Percentiles rank a stretch among this genome's conserved stretches.
phyloP scores from a whole-genome alignment of 2,329 filamentous ascomycete genomes.

The Apiospora marii region DNA sequence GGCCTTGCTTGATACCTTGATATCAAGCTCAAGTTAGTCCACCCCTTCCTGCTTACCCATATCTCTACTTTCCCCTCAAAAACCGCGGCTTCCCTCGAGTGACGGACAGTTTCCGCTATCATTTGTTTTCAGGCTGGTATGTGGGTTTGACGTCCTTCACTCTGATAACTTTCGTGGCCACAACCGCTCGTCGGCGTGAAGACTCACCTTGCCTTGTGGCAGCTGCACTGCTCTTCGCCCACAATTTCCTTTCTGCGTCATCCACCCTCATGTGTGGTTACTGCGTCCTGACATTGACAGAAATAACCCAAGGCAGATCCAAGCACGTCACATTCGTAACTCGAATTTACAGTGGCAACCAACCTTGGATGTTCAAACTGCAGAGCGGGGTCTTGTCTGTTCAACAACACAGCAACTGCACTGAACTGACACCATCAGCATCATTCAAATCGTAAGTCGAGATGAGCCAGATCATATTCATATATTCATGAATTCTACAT shows the following conservation, averaged over 20 bases:
- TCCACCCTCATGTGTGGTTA: not conserved
- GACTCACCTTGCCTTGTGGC: not conserved
- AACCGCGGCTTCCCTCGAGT: not conserved
- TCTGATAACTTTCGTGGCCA: not conserved
- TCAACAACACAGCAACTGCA: not conserved
- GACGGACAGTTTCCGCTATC: not conserved
- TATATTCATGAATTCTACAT: not conserved
- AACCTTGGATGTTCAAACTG: not conserved
- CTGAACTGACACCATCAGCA: not conserved
- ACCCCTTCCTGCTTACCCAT: not conserved
- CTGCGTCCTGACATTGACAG: not conserved
- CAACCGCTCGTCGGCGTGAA: not conserved
- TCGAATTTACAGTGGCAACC: not conserved
- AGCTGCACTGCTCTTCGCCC: not conserved
- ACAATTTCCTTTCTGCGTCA: not conserved
- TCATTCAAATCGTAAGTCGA: not conserved
- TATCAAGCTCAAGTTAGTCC: not conserved
- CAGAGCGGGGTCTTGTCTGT: not conserved
- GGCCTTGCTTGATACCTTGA: not conserved
- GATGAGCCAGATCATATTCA: not conserved
- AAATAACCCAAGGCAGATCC: not conserved
- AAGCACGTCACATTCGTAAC: not conserved
- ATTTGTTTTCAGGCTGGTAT: not conserved
- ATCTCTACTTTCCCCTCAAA: too few relatives aligned
- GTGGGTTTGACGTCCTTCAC: not conserved